Percentiles rank a stretch among this genome's conserved stretches.
These are phyloP conservation scores for Pythium aphanidermatum DNA, from an alignment of 352 stramenopile genomes.

Conservation along the genomic window DNA sequence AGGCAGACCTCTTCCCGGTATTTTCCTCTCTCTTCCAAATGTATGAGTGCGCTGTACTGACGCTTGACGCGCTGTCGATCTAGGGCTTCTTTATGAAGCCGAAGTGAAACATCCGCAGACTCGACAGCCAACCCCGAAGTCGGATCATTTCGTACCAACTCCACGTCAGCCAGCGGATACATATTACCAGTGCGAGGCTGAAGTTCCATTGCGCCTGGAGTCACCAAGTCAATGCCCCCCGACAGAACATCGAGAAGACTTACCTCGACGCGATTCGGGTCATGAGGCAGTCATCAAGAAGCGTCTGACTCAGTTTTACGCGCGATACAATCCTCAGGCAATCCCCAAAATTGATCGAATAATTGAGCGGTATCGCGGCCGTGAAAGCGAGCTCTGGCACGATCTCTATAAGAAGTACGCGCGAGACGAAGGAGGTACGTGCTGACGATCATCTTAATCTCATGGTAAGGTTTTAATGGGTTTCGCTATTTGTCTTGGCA, in stretches of 20 bases:
- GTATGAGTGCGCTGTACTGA: background rate
- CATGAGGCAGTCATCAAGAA: constrained; percentile 28
- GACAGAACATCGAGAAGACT: constrained; percentile 7
- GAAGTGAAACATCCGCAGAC: constrained; percentile 44
- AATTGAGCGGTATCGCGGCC: constrained; percentile 64
- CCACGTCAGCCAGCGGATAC: too few species aligned
- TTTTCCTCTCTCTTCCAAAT: background rate
- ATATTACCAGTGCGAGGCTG: constrained; percentile 70
- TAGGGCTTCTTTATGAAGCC: constrained; percentile 70
- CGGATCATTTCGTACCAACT: too few species aligned
- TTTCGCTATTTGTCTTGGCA: constrained; percentile 17
- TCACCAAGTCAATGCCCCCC: constrained; percentile 12
- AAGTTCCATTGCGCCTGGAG: constrained; percentile 28
- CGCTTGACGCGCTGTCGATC: background rate
- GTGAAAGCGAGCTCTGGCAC: constrained; percentile 70
- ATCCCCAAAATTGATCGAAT: constrained; percentile 67
- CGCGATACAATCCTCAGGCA: constrained; percentile 53
- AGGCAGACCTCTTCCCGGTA: constrained; percentile 85
- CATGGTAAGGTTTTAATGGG: background rate
- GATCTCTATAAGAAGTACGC: constrained; percentile 76
- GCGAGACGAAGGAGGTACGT: constrained; percentile 41
- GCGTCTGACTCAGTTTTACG: constrained; percentile 63
- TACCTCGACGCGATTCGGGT: background rate
- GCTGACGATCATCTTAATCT: too few species aligned
- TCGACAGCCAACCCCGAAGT: constrained; percentile 3